These are phyloP conservation scores for Cutaneotrichosporon curvatum DNA, from an alignment of 1,284 basidiomycete genomes.

Conservation along the genomic window DNA sequence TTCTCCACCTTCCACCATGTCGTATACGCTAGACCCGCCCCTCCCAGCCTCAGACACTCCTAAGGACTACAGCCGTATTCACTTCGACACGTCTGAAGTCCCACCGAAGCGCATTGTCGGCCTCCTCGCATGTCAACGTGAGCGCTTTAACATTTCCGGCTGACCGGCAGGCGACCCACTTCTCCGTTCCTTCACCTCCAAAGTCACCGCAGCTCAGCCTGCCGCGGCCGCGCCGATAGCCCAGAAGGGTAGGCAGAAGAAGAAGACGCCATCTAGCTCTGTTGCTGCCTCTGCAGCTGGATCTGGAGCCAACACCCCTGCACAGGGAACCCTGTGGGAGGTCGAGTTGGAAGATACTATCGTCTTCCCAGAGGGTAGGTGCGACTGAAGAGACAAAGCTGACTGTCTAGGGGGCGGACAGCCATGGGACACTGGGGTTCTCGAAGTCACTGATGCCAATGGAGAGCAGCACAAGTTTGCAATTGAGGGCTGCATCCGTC, in stretches of 20 bases:
- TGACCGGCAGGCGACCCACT: constrained; percentile 41
- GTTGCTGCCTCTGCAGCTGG: constrained; percentile 3
- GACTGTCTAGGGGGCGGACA: constrained; percentile 66
- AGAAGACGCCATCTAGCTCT: constrained; percentile 22
- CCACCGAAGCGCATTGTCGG: constrained; percentile 43
- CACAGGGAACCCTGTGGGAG: constrained; percentile 32
- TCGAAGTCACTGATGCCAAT: constrained; percentile 45
- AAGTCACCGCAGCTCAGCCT: constrained; percentile 21
- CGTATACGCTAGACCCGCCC: constrained; percentile 26
- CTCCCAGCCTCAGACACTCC: constrained; percentile 31
- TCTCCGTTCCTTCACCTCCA: constrained; percentile 30
- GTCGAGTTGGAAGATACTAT: constrained; percentile 71
- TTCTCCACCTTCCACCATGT: constrained; percentile 17
- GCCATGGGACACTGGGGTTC: constrained; percentile 65
- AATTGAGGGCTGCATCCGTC: constrained; percentile 63
- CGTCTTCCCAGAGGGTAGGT: constrained; percentile 67
- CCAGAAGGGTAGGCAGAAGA: constrained; percentile 33
- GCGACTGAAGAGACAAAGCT: neutral
- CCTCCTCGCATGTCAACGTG: constrained; percentile 46
- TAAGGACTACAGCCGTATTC: constrained; percentile 38
- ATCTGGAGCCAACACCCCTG: constrained; percentile 5
- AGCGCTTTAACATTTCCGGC: constrained; percentile 10
- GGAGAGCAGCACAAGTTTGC: constrained; percentile 51
- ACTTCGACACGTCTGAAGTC: constrained; percentile 38
- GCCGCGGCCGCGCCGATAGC: constrained; percentile 28